Conservation (phyloP, 352 stramenopile species). For the Globisporangium acanthophoron region DNA sequence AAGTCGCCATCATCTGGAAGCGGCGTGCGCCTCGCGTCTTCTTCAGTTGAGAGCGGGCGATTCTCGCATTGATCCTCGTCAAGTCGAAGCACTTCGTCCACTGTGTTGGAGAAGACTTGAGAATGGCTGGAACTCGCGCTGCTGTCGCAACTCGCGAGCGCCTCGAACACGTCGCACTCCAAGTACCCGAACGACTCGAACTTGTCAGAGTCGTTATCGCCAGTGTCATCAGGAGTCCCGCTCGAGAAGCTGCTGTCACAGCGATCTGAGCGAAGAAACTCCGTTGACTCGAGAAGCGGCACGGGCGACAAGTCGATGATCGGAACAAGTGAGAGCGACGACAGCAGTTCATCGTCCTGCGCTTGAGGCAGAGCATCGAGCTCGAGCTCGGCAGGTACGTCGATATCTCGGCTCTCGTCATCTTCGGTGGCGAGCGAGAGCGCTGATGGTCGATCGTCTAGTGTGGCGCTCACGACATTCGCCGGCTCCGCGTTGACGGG, state of each 20-base stretch:
- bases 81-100: not conserved
- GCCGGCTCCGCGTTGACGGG: not conserved
- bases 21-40: not conserved
- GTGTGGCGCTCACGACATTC: not conserved
- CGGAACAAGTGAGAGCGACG: not conserved
- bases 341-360: not conserved
- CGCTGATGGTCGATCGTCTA: not conserved
- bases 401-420: not conserved
- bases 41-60: not conserved
- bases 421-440: not conserved
- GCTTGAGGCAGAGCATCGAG: not conserved
- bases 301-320: slow-evolving; percentile 8
- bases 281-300: slow-evolving; percentile 11
- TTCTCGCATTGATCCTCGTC: not conserved
- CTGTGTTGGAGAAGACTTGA: not conserved
- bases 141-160: not conserved
- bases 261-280: not conserved
- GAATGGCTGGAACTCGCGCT: not conserved
- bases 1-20: not conserved
- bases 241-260: slow-evolving; percentile 7
- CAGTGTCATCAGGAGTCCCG: not conserved
- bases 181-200: slow-evolving; percentile 36
- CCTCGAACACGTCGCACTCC: slow-evolving; percentile 19
- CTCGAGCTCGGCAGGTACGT: not conserved
- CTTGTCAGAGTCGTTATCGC: slow-evolving; percentile 14